A percentile compares a stretch with the other conserved stretches of the same genome.
Conservation (phyloP, 805 yeast genomes). For the Kuraishia hungarica region DNA sequence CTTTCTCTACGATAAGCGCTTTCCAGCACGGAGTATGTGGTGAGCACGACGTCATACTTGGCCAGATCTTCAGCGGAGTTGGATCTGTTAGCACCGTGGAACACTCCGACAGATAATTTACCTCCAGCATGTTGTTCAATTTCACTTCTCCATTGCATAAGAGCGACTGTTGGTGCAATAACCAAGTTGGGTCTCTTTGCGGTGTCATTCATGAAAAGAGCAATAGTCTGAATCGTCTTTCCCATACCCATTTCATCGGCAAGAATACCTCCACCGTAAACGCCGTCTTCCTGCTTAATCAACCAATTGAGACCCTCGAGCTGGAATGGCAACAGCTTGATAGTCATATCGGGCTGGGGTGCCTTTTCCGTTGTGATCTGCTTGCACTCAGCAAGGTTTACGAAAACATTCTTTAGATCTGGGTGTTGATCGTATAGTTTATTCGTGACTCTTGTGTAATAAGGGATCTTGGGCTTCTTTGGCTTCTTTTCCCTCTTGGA, state of each 20-base stretch:
- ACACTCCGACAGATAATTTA: constrained; percentile 57
- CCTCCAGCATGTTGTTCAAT: constrained; percentile 79
- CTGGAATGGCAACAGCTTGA: constrained; percentile 81
- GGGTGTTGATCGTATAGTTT: constrained; percentile 73
- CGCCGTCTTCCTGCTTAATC: constrained; percentile 66
- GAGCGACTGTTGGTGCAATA: constrained; percentile 96
- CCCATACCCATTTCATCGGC: constrained; percentile 99
- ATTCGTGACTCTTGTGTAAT: constrained; percentile 60
- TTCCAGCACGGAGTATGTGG: constrained; percentile 90
- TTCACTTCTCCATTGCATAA: constrained; percentile 96
- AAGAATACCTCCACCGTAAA: constrained; percentile 80
- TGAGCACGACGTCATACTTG: constrained; percentile 71
- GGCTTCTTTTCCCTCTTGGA: constrained; percentile 15
- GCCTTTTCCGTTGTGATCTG: constrained; percentile 45
- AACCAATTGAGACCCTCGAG: constrained; percentile 92
- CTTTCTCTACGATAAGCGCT: constrained; percentile 76
- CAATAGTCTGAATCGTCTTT: constrained; percentile 93
- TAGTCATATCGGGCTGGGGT: constrained; percentile 68
- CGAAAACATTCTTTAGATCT: constrained; percentile 63
- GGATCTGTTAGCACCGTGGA: constrained; percentile 81
- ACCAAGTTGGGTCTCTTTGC: constrained; percentile 72
- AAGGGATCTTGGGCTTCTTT: constrained; percentile 53
- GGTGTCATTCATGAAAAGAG: constrained; percentile 66
- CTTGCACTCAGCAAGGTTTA: constrained; percentile 42
- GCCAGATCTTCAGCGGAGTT: constrained; percentile 45